phyloP scores from a whole-genome alignment of 345 rosid species.

The Murraya paniculata region DNA sequence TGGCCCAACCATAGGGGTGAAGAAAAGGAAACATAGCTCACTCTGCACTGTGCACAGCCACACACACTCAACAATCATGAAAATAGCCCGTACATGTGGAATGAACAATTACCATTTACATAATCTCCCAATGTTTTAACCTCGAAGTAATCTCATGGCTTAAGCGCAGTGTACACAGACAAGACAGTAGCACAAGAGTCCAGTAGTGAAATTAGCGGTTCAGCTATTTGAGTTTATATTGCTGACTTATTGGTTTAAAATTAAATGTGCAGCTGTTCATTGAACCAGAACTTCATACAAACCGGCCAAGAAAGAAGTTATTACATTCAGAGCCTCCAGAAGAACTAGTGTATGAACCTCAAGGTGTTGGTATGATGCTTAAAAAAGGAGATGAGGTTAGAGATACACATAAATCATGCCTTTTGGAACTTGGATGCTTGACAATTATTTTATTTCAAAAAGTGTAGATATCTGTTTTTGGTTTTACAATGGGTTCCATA shows the following conservation, averaged over 20 bases:
- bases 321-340: constrained; percentile 60
- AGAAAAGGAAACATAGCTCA: neutral
- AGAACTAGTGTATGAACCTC: constrained; percentile 66
- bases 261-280: constrained; percentile 63
- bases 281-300: constrained; percentile 82
- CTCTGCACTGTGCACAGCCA: neutral
- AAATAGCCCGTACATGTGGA: neutral
- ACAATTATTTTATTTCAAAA: neutral
- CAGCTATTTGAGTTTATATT: neutral
- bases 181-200: neutral
- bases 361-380: constrained; percentile 65
- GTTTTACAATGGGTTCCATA: neutral
- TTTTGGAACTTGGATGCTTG: neutral
- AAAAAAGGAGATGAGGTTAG: constrained; percentile 89
- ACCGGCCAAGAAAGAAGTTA: constrained; percentile 66
- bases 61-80: neutral
- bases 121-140: neutral
- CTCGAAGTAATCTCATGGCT: neutral
- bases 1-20: neutral
- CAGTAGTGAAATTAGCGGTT: neutral
- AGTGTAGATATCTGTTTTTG: neutral
- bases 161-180: neutral
- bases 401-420: neutral
- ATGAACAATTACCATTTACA: neutral
- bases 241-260: constrained; percentile 1